Percentiles rank a stretch among this genome's conserved stretches.
phyloP scores from a whole-genome alignment of 2,329 filamentous ascomycete species.

The Fusarium devonianum region DNA sequence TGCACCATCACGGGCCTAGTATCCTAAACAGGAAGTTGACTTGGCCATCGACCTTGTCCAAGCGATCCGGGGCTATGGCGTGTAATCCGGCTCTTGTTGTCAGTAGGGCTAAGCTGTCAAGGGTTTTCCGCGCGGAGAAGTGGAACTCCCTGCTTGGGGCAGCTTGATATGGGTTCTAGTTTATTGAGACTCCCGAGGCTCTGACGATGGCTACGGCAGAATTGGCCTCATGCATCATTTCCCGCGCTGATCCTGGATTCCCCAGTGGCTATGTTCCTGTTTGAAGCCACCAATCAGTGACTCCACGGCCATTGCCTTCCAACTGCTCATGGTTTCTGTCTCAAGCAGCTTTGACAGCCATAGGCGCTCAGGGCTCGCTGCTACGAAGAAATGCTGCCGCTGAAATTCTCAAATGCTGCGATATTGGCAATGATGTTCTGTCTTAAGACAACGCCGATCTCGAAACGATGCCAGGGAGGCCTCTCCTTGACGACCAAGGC shows the following conservation, averaged over 20 bases:
- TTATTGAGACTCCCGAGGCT: background rate
- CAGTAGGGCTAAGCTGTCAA: slow-evolving; percentile 16
- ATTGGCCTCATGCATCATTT: slow-evolving; percentile 29
- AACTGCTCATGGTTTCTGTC: background rate
- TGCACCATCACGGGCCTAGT: slow-evolving; percentile 27
- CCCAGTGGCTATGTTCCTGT: slow-evolving; percentile 19
- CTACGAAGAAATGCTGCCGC: background rate
- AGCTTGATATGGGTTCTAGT: background rate
- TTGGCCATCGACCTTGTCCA: slow-evolving; percentile 6
- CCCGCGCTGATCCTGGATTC: slow-evolving; percentile 15
- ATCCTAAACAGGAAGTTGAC: slow-evolving; percentile 36
- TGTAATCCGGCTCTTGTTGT: slow-evolving; percentile 15
- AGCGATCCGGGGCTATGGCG: background rate
- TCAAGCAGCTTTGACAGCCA: background rate
- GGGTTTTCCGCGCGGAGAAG: slow-evolving; percentile 10
- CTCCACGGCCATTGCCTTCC: slow-evolving; percentile 4
- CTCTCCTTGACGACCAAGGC: background rate
- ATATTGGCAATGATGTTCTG: background rate
- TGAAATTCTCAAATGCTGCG: background rate
- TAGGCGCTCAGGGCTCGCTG: background rate
- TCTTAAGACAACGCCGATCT: slow-evolving; percentile 16
- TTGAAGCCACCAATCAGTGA: slow-evolving; percentile 15
- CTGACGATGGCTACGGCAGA: slow-evolving; percentile 1
- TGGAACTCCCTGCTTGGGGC: slow-evolving; percentile 11
- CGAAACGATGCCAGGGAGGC: slow-evolving; percentile 14